phyloP scores from a whole-genome alignment of 257 asterid species.

The Striga asiatica region DNA sequence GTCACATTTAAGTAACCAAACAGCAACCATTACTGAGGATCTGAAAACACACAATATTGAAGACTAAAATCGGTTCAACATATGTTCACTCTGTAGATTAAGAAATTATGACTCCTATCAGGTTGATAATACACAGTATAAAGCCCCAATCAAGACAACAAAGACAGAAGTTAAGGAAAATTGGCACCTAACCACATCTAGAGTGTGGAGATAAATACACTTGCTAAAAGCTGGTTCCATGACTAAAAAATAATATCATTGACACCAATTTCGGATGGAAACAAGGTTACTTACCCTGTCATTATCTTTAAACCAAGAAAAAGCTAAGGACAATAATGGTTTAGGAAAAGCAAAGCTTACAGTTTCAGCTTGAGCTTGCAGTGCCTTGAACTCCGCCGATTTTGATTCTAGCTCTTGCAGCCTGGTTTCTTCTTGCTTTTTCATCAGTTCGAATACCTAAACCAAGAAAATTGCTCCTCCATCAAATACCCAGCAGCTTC shows the following conservation, averaged over 20 bases:
- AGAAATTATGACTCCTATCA: not conserved
- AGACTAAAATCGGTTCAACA: not conserved
- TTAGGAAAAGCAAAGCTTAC: slow-evolving; percentile 31
- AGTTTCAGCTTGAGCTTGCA: slow-evolving; percentile 75
- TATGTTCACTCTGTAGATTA: not conserved
- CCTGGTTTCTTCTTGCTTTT: slow-evolving; percentile 83
- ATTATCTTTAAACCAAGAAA: not conserved
- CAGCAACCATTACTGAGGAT: not conserved
- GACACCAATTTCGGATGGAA: not conserved
- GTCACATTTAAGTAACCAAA: not conserved
- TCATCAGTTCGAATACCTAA: slow-evolving; percentile 59
- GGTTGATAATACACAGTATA: too few relatives aligned
- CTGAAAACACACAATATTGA: not conserved
- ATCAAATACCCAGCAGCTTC: not conserved
- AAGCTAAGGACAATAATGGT: not conserved
- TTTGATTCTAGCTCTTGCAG: slow-evolving; percentile 55
- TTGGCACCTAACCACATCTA: too few relatives aligned
- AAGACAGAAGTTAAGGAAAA: too few relatives aligned
- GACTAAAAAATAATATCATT: not conserved
- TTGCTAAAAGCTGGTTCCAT: not conserved
- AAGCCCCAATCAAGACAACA: too few relatives aligned
- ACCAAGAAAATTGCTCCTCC: slow-evolving; percentile 13
- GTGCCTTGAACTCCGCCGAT: slow-evolving; percentile 68
- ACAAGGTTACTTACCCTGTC: not conserved
- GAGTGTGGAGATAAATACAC: too few relatives aligned